Evolutionary conservation across 2,329 filamentous ascomycete species (phyloP), one percentile per base, ranked within the genome.

Genomic region (Fusarium tanahbumbuense): DNA sequence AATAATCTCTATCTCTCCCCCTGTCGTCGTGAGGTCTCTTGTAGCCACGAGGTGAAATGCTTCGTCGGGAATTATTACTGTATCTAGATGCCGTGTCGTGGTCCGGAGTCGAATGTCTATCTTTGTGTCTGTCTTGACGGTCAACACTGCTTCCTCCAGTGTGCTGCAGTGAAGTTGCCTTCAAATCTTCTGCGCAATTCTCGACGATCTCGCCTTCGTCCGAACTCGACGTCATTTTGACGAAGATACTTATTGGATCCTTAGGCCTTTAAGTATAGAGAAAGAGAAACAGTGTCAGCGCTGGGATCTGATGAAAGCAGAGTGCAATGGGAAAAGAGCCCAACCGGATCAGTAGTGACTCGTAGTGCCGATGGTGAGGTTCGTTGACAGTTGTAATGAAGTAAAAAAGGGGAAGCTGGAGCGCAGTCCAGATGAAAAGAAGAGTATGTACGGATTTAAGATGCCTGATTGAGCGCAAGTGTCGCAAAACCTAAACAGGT

Each of bases 151-250:
- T 90, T 91, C 89, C 87, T 88, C 90, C 89, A 87, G 88, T 83
- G 82, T 87, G 87, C 86, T 87, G 85, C 87, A 90, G 89, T 90
- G 91, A 91, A 93, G 92, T 92, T 96, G 93, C 93, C 93, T 96
- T 96, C 81, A 82, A 83, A 76, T 84, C 79, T 78, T 80, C 79
- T 86, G 85, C 87, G 82, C 87, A 86, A 83, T 88, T 88, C 83
- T 94, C 92, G 80, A 91, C 83, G 81, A 95, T 93, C 85, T 97
- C 93, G 83, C 93, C 93, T 83, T 97, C 93, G 82, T 93, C 93
- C 78, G 92, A 93, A 83, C 91, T 93, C 75, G 83, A 83, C 74
- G 79, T 71, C 80, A 82, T 82, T 58, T 63, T 78, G 73, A 65
- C 70, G 72, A 73, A 70, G 70, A 72, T 68, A 47, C 55, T 71